Evolutionary conservation across 1,284 basidiomycete species (phyloP).

Genomic region (Anthracocystis walkeri): DNA sequence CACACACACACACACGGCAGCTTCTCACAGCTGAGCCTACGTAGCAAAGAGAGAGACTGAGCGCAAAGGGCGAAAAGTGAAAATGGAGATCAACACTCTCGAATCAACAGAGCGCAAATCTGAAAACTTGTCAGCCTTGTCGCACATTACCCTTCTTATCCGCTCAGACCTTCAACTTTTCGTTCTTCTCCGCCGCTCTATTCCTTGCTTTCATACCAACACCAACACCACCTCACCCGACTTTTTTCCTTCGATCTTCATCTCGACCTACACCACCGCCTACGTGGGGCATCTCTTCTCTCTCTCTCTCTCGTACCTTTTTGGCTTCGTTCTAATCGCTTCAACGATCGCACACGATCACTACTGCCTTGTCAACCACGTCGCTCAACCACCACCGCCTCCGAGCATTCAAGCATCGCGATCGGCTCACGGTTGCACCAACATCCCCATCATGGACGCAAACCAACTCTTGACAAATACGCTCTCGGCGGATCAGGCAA

Average conservation of each 20-base stretch:
- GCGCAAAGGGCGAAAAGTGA: slow-evolving; percentile 2
- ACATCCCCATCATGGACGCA: slow-evolving; percentile 59
- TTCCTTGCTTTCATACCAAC: slow-evolving; percentile 13
- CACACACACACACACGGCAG: not conserved
- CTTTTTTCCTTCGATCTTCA: not conserved
- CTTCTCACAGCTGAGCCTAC: not conserved
- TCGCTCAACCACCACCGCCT: not conserved
- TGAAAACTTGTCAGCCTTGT: slow-evolving; percentile 1
- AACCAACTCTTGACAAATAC: slow-evolving; percentile 68
- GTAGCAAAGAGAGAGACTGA: not conserved
- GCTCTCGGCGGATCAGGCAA: slow-evolving; percentile 65
- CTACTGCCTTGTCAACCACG: not conserved
- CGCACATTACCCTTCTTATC: slow-evolving; percentile 14
- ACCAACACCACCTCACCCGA: slow-evolving; percentile 2
- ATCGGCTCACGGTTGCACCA: slow-evolving; percentile 1
- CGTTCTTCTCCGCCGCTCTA: not conserved
- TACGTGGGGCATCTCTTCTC: not conserved
- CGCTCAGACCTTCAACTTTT: slow-evolving; percentile 9
- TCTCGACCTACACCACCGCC: not conserved
- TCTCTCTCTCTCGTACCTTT: not conserved
- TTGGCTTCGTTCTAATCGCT: not conserved
- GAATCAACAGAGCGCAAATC: not conserved
- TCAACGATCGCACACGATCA: not conserved
- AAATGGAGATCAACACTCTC: slow-evolving; percentile 25
- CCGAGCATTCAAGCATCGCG: slow-evolving; percentile 6